Percentiles rank a stretch among this genome's conserved stretches.
Conservation (phyloP, 441 rosid genomes). For the Eruca vesicaria region DNA sequence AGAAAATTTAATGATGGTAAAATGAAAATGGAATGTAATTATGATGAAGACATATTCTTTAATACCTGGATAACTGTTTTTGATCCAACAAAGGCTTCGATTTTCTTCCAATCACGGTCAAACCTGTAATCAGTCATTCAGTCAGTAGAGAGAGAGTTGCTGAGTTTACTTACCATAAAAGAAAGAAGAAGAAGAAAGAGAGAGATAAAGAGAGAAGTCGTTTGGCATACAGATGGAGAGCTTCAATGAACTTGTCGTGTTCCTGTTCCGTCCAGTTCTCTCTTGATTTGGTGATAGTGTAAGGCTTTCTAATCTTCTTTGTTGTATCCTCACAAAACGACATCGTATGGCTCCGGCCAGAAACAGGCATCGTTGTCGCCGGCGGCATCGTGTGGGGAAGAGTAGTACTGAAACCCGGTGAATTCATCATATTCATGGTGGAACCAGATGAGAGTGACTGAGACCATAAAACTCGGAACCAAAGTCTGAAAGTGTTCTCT, state of each 20-base stretch:
- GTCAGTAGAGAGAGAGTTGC: background rate
- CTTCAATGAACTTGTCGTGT: constrained; percentile 95
- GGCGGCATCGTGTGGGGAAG: constrained; percentile 2
- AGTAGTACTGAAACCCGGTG: constrained; percentile 28
- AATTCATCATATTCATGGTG: constrained; percentile 39
- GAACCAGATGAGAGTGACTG: constrained; percentile 36
- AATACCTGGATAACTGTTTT: constrained; percentile 92
- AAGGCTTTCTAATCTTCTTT: constrained; percentile 90
- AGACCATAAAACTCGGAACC: constrained; percentile 39
- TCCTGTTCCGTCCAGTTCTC: constrained; percentile 99
- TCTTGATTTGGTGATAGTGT: constrained; percentile 93
- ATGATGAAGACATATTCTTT: background rate
- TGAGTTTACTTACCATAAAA: background rate
- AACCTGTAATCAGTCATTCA: constrained; percentile 45
- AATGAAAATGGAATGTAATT: background rate
- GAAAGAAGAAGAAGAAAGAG: background rate
- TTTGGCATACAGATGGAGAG: constrained; percentile 75
- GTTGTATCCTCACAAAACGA: constrained; percentile 49
- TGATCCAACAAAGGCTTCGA: constrained; percentile 94
- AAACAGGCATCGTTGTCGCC: constrained; percentile 13
- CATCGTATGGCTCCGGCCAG: constrained; percentile 22
- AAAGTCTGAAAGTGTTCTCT: background rate
- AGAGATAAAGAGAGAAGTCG: background rate
- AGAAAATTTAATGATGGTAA: background rate
- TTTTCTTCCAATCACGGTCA: constrained; percentile 99